Conservation (phyloP, 352 stramenopile species). For the Phytophthora cryptogea region DNA sequence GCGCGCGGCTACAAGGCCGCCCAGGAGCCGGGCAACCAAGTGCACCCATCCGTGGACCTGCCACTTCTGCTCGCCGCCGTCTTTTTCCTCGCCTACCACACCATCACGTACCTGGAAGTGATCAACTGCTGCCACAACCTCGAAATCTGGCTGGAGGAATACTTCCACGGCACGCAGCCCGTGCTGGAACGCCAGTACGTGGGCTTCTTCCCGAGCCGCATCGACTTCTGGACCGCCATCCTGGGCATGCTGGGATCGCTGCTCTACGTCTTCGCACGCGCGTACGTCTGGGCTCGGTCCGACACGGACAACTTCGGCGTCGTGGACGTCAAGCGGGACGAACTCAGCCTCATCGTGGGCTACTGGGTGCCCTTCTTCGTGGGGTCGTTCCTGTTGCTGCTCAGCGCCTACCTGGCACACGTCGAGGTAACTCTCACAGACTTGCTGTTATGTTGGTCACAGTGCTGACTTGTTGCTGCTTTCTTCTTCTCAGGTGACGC, state of each 20-base stretch:
- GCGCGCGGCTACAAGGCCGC: constrained; percentile 35
- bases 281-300: constrained; percentile 56
- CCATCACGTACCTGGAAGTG: constrained; percentile 83
- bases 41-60: constrained; percentile 58
- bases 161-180: constrained; percentile 76
- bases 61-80: constrained; percentile 62
- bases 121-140: constrained; percentile 91
- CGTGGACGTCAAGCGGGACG: constrained; percentile 65
- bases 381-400: constrained; percentile 75
- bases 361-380: constrained; percentile 87
- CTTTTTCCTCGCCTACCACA: constrained; percentile 62
- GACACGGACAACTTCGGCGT: constrained; percentile 78
- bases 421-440: constrained; percentile 52
- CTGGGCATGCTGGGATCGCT: constrained; percentile 64
- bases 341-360: constrained; percentile 68
- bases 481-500: constrained; percentile 4
- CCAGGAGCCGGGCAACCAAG: constrained; percentile 16
- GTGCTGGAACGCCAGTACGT: constrained; percentile 69
- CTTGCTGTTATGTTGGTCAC: too few relatives aligned
- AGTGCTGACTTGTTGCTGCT: too few relatives aligned
- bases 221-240: constrained; percentile 81
- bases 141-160: constrained; percentile 87
- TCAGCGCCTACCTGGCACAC: constrained; percentile 79
- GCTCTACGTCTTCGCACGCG: constrained; percentile 64
- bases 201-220: constrained; percentile 80